Percentiles rank a stretch among this genome's conserved stretches.
phyloP scores from a whole-genome alignment of 305 asterid species.

The Solanum hybrid region DNA sequence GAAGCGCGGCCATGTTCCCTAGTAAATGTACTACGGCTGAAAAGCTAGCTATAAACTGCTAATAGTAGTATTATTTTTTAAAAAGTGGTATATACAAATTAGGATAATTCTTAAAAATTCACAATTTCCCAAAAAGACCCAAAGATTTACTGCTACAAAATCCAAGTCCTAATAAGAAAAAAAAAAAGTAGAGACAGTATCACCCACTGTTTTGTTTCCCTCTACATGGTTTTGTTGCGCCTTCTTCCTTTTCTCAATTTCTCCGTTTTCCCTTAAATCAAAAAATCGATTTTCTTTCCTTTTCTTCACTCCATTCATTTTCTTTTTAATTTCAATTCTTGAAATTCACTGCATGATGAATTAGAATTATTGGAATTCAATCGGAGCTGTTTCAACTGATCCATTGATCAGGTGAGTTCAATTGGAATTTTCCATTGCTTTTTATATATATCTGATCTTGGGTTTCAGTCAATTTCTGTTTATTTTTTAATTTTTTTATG shows the following conservation, averaged over 20 bases:
- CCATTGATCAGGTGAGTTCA: background rate
- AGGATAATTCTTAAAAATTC: background rate
- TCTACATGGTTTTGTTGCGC: background rate
- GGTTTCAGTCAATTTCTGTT: background rate
- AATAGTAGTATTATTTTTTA: background rate
- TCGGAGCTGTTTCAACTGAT: background rate
- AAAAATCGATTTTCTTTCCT: background rate
- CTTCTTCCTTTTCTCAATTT: background rate
- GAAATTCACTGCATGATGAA: background rate
- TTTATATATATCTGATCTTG: background rate
- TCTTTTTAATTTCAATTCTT: background rate
- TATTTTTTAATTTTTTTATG: background rate
- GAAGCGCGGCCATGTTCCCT: too few species aligned
- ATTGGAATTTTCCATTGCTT: background rate
- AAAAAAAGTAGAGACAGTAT: background rate
- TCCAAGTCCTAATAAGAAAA: background rate
- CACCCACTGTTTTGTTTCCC: constrained; percentile 1
- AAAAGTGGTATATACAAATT: background rate
- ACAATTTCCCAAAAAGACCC: background rate
- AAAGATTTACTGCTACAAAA: background rate
- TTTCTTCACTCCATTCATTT: background rate
- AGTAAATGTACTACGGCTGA: background rate
- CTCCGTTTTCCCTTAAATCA: background rate
- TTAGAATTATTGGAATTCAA: background rate
- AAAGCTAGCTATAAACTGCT: background rate